Base-by-base conservation (phyloP, 805 yeast species). In the Starmerella geochares region DNA sequence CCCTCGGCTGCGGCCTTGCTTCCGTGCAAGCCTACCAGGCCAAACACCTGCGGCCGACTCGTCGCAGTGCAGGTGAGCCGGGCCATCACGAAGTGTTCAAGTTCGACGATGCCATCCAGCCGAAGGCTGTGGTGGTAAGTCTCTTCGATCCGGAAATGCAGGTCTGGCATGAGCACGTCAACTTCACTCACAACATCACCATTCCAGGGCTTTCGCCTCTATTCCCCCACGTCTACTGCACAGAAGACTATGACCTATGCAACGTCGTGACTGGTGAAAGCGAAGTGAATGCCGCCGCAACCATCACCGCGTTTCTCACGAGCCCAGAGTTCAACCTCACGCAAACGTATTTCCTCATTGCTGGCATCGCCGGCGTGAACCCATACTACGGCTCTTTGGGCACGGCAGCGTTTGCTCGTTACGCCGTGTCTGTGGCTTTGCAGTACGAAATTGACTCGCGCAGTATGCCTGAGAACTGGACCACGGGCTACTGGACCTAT, bases 221-320 rank as follows among this genome's bases (percentile, higher is more conserved):
- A 29, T 79, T 71, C 68, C 81, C 83, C 29, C 59, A 69, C 19
- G 68, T 80, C 46, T 77, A 74, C 67, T 79, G 84, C 65, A 73
- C 72, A 50, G 58, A 67, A 31, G 69, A 77, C 66, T 74, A 71
- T 65, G 62, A 74, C 25, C 62, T 80, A 25, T 79, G 83, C 69
- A 79, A 77, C 60, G 60, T 79, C 48, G 77, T 81, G 40, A 76
- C 81, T n/a, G 85, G 85, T 48, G 84, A 79, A 65, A 80, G 79
- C 55, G 83, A 79, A 62, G 73, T 78, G 56, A 80, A 80, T 58
- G 84, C 84, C 33, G 83, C 84, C 14, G 54, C 78, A 23, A 69
- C 82, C 21, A 61, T 79, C 51, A 71, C 75, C 37, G 80, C 84
- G 6, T 64, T 80, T 54, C 62, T 74, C 10, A 67, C 77, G 61